Conservation (phyloP, 768 basidiomycete genomes). For the Serendipita sp. region DNA sequence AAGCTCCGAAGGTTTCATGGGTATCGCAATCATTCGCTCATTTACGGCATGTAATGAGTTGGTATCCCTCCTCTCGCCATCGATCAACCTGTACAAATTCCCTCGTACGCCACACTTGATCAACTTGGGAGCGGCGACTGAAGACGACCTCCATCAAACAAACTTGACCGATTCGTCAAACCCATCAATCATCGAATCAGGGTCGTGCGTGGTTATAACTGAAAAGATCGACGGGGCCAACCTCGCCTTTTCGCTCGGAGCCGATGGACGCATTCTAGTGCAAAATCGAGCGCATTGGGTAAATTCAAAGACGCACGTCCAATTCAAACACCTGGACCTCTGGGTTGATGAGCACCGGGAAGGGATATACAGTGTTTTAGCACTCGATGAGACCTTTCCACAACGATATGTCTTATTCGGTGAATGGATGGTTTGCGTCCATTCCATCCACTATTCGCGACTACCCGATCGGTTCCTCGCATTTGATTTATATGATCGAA, state of each 20-base stretch:
- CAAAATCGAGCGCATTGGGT: constrained; percentile 51
- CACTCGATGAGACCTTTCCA: constrained; percentile 30
- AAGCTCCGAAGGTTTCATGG: constrained; percentile 30
- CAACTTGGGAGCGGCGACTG: constrained; percentile 37
- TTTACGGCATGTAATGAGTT: constrained; percentile 36
- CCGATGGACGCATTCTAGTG: constrained; percentile 29
- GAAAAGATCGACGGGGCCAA: constrained; percentile 56
- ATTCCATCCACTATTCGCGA: constrained; percentile 38
- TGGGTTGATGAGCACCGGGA: constrained; percentile 37
- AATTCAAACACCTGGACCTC: constrained; percentile 39
- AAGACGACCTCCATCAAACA: constrained; percentile 28
- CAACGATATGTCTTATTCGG: constrained; percentile 45
- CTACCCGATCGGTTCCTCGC: constrained; percentile 43
- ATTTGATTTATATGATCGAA: constrained; percentile 43
- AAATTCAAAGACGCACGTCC: constrained; percentile 36
- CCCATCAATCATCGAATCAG: background rate
- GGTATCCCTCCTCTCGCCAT: constrained; percentile 27
- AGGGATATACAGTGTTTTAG: constrained; percentile 27
- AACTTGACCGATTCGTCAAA: constrained; percentile 11
- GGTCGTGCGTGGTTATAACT: constrained; percentile 27
- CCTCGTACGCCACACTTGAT: constrained; percentile 45
- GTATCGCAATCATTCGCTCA: constrained; percentile 31
- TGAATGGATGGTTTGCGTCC: constrained; percentile 47
- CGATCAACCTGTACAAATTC: constrained; percentile 33
- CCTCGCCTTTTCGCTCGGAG: constrained; percentile 43